These are phyloP conservation scores for Lasiodiplodia sp. DNA, from an alignment of 2,329 filamentous ascomycete species.

Conservation along the genomic window DNA sequence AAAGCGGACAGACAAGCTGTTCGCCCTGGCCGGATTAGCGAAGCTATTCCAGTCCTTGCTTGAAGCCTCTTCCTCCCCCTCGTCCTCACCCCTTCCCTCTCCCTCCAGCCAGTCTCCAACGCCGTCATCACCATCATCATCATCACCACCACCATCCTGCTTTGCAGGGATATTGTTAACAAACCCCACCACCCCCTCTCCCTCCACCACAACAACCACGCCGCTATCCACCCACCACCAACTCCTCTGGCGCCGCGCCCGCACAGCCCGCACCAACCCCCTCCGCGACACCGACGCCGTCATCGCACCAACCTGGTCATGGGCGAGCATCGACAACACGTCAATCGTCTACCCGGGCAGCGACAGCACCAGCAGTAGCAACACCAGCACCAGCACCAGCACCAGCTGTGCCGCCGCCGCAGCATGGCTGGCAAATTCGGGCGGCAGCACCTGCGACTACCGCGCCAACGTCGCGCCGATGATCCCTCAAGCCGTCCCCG, in stretches of 20 bases:
- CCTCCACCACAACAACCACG: not conserved
- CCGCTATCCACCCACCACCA: not conserved
- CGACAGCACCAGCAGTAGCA: not conserved
- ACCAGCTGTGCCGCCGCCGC: not conserved
- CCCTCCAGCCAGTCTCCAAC: not conserved
- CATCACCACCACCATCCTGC: not conserved
- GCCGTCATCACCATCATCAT: not conserved
- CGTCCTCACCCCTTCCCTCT: not conserved
- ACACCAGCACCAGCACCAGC: not conserved
- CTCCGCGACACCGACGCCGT: not conserved
- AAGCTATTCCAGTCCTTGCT: not conserved
- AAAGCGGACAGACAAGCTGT: conserved; percentile 7
- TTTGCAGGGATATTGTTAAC: not conserved
- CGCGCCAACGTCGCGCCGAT: not conserved
- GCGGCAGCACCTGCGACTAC: not conserved
- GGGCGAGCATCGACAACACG: not conserved
- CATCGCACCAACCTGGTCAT: conserved; percentile 10
- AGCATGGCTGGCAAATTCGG: not conserved
- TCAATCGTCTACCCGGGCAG: not conserved
- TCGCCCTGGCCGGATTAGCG: not conserved
- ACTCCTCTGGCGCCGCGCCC: not conserved
- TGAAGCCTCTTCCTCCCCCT: not conserved
- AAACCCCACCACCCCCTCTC: not conserved
- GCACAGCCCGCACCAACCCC: not conserved
- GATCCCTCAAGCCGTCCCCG: not conserved